phyloP scores from a whole-genome alignment of 169 alveolate genomes.

The Plasmodium sp. region DNA sequence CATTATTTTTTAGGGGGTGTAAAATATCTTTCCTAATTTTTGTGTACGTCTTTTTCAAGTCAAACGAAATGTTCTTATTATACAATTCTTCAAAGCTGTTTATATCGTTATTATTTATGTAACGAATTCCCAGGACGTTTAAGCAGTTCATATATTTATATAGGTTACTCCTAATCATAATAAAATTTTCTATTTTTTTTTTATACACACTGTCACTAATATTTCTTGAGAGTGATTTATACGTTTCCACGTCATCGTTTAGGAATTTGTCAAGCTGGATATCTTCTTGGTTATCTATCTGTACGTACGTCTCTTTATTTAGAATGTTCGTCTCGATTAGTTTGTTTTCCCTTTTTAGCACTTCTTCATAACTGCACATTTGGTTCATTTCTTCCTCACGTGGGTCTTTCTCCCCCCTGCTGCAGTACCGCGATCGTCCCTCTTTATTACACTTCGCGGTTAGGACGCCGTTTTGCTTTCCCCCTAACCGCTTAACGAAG shows the following conservation, averaged over 20 bases:
- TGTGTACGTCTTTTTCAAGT: conserved; percentile 55
- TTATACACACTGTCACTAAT: conserved; percentile 71
- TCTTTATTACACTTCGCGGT: not conserved
- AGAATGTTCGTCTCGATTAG: conserved; percentile 24
- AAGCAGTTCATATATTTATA: conserved; percentile 75
- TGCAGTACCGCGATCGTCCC: not conserved
- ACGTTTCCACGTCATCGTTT: conserved; percentile 48
- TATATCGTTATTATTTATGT: conserved; percentile 75
- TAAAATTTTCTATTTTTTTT: conserved; percentile 71
- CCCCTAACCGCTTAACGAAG: not conserved
- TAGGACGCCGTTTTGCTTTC: not conserved
- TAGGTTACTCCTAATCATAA: conserved; percentile 61
- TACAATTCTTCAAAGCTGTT: conserved; percentile 23
- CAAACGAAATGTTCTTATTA: conserved; percentile 33
- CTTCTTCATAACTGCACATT: not conserved
- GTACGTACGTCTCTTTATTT: conserved; percentile 71
- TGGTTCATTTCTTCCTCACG: not conserved
- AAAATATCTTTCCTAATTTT: conserved; percentile 71
- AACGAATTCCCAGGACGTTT: conserved; percentile 63
- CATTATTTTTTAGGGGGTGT: conserved; percentile 73
- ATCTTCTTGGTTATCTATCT: conserved; percentile 61
- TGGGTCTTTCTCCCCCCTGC: not conserved
- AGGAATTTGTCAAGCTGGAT: conserved; percentile 61
- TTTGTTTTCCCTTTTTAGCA: not conserved
- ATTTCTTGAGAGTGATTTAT: conserved; percentile 39